A percentile compares a stretch with the other conserved stretches of the same genome.
These are phyloP conservation scores for Fraxinus sp. DNA, from an alignment of 305 asterid genomes.

Conservation along the genomic window DNA sequence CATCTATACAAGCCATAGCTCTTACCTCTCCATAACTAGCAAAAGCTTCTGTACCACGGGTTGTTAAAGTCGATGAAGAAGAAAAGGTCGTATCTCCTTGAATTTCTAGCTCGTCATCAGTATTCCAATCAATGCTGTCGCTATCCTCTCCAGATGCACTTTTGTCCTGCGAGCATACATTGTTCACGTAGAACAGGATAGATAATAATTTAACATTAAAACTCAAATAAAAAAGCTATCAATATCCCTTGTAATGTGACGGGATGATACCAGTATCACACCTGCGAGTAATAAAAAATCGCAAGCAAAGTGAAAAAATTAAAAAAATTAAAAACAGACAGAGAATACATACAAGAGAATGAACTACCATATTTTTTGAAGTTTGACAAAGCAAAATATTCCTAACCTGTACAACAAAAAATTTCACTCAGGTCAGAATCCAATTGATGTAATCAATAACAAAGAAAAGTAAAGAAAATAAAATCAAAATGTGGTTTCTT, in stretches of 20 bases:
- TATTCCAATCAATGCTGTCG: conserved; percentile 65
- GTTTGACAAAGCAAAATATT: conserved; percentile 14
- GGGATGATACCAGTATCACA: background rate
- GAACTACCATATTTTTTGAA: conserved; percentile 36
- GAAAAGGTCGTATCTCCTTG: conserved; percentile 31
- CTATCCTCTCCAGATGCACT: conserved; percentile 46
- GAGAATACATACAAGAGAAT: background rate
- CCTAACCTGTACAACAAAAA: conserved; percentile 34
- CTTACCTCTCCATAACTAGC: conserved; percentile 46
- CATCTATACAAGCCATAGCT: background rate
- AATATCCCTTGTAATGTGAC: conserved; percentile 3
- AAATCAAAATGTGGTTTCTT: background rate
- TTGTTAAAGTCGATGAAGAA: conserved; percentile 29
- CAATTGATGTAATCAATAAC: conserved; percentile 1
- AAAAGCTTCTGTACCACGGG: conserved; percentile 20
- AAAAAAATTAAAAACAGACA: background rate
- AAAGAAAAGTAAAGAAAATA: background rate
- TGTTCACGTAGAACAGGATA: background rate
- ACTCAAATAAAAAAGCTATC: background rate
- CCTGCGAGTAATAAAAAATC: background rate
- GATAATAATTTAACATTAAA: background rate
- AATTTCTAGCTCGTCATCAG: conserved; percentile 76
- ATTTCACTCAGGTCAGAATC: conserved; percentile 17
- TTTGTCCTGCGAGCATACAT: conserved; percentile 37
- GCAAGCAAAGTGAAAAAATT: background rate